Evolutionary conservation across 164 flowering plant genomes (phyloP), one percentile per base, ranked within the genome.

Genomic region (Berberis thunbergii): DNA sequence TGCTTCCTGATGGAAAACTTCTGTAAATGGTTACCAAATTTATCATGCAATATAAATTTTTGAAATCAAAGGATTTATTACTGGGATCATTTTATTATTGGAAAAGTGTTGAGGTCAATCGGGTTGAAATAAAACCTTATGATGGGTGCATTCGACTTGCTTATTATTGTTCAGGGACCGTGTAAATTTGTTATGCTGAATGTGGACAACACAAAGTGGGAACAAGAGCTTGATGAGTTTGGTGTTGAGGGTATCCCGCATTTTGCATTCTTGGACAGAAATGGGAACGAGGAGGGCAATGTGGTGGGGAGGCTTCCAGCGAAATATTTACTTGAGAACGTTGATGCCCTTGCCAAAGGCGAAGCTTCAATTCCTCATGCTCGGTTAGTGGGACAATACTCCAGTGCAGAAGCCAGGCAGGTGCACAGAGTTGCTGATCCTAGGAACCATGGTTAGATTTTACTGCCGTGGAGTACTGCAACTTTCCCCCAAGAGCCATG

Each of bases 201-300:
- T 74, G 98, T 94, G 6, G 98, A 94, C 77, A 94, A 94, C 86
- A 94, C 98, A 54, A 94, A 84, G 72, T 94, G 98, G 98, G 98
- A 94, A 71, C 98, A 94, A 66, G 98, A 94, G 78, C 84, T 94
- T 4, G 96, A 94, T 65, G 98, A 94, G 71, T 90, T 94, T 76
- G 98, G 98, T 4, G 98, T 94, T 41, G 98, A 94, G 80, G 98
- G 98, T 6, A 94, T 94, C 54, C 98, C 98, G 13, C 97, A 94
- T 80, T 94, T 94, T 81, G 90, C 97, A 6, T 94, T 94, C 78
- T 73, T 94, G 64, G 98, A 94, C 67, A 81, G 54, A 71, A 69
- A 83, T 3, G 98, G 98, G 55, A 90, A 94, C 48, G 98, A 94
- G 71, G 95, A 93, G 71, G 98, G 98, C 7, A 86, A 94, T 69